A percentile compares a stretch with the other conserved stretches of the same genome.
phyloP scores from a whole-genome alignment of 2,329 filamentous ascomycete genomes.

The Elsinoe australis region DNA sequence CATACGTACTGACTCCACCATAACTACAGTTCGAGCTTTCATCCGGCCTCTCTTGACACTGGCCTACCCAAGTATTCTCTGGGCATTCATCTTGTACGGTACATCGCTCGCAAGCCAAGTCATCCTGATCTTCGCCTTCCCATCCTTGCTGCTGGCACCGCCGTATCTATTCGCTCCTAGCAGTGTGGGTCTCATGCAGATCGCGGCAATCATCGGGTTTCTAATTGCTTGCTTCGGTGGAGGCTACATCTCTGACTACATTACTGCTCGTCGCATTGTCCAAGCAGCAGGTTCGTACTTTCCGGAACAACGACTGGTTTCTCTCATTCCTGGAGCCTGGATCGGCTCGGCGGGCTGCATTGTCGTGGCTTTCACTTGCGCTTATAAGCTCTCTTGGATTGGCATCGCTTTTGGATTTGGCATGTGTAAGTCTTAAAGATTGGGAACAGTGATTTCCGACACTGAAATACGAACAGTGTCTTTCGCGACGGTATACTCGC shows the following conservation, averaged over 20 bases:
- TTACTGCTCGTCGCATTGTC: background rate
- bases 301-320: background rate
- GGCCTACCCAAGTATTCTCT: background rate
- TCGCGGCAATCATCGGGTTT: background rate
- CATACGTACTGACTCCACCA: background rate
- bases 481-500: background rate
- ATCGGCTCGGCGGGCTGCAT: background rate
- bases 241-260: background rate
- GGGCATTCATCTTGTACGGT: background rate
- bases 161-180: background rate
- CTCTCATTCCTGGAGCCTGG: background rate
- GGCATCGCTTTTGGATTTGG: background rate
- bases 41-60: background rate
- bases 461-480: background rate
- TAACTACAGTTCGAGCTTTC: background rate
- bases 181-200: conserved; percentile 2
- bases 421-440: background rate
- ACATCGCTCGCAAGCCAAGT: background rate
- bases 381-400: background rate
- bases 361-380: background rate
- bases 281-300: background rate
- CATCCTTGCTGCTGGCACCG: background rate
- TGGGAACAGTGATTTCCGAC: background rate
- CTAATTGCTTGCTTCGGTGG: background rate
- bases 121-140: background rate